Base-by-base conservation (phyloP, 768 basidiomycete species). In the Lactifluus piperatus region DNA sequence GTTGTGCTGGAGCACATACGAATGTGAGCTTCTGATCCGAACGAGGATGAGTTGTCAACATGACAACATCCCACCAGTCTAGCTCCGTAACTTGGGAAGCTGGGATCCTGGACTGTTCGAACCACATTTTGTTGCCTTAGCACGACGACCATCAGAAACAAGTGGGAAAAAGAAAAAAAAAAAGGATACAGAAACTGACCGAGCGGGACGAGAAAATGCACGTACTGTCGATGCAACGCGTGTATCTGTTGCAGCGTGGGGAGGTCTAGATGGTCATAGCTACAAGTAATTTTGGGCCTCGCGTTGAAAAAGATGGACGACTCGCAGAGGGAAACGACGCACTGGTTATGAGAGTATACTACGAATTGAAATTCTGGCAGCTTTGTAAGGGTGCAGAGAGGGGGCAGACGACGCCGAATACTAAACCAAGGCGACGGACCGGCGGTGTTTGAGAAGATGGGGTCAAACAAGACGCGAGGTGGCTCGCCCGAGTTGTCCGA, bases 271-370 rank as follows among this genome's bases (percentile, higher is more conserved):
- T 77, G 76, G 62, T 76, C 75, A 62, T 76, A 76, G 62, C 76
- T 76, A 47, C 30, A 27, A 14, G 8, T 26, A 29, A n/a, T n/a
- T 46, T 32, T 32, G 1, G 20, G n/a, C 34, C 30, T 1, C 7
- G n/a, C 5, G 2, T 4, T 29, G 4, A 30, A 29, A n/a, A n/a
- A 22, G 16, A 22, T 26, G 14, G 24, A 36, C 22, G n/a, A 5
- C 18, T 22, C 20, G 2, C 4, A 14, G n/a, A 43, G n/a, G n/a
- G n/a, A 24, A 30, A 43, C 6, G 32, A 68, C 72, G n/a, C 47
- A 77, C 76, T 77, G 76, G 64, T 77, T 77, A 62, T 77, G 76
- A 26, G 71, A 72, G 47, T 75, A 73, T 3, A 69, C 70, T 22
- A 77, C 72, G 46, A 70, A 72, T 51, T 76, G 72, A 54, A 74